Conservation (phyloP, 129 eudicot species). For the Daucus carota region DH1_v3.0 NC_030381.2:53134001-53134500, state of each 20-base stretch:
- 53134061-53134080: conserved; percentile 77
- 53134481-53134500: conserved; percentile 26
- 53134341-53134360: conserved; percentile 42
- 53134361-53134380: conserved; percentile 1
- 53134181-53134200: conserved; percentile 31
- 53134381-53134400: conserved; percentile 28
- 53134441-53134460: conserved; percentile 45
- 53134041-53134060: conserved; percentile 85
- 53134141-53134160: background rate
- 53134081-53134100: conserved; percentile 23
- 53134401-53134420: conserved; percentile 35
- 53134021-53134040: conserved; percentile 76
- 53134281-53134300: conserved; percentile 34
- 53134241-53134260: conserved; percentile 33
- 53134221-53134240: conserved; percentile 20
- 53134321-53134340: conserved; percentile 46
- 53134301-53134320: conserved; percentile 33
- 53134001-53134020: conserved; percentile 95
- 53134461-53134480: conserved; percentile 45
- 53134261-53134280: conserved; percentile 46
- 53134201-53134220: conserved; percentile 21
- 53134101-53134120: conserved; percentile 9
- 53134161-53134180: background rate
- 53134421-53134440: conserved; percentile 24
- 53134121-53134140: background rate